Conservation (phyloP, 495 filamentous ascomycete species). For the Tetracladium marchalianum region DNA sequence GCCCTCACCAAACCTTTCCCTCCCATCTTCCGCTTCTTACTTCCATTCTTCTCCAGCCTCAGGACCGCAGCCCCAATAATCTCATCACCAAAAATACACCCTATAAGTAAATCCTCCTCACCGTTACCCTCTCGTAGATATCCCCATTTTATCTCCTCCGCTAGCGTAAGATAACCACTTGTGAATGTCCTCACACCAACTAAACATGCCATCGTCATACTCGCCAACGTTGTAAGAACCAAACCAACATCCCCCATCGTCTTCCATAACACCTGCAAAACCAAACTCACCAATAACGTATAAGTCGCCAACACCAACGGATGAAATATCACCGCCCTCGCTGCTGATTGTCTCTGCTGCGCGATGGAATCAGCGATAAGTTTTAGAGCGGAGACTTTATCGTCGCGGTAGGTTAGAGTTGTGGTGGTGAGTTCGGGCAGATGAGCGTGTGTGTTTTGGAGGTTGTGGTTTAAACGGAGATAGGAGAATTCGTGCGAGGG, state of each 20-base stretch:
- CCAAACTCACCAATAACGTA: slow-evolving; percentile 26
- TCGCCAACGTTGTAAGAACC: slow-evolving; percentile 32
- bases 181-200: slow-evolving; percentile 28
- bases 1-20: slow-evolving; percentile 53
- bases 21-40: slow-evolving; percentile 25
- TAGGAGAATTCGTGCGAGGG: neutral
- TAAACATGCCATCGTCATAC: slow-evolving; percentile 35
- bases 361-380: slow-evolving; percentile 51
- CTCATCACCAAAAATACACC: slow-evolving; percentile 44
- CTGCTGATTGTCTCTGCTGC: slow-evolving; percentile 51
- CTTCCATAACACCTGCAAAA: slow-evolving; percentile 24
- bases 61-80: slow-evolving; percentile 48
- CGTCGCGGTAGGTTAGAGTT: slow-evolving; percentile 19
- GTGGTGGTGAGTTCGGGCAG: slow-evolving; percentile 22
- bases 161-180: slow-evolving; percentile 37
- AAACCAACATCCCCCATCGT: slow-evolving; percentile 20
- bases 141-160: slow-evolving; percentile 41
- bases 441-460: slow-evolving; percentile 34
- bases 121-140: slow-evolving; percentile 33
- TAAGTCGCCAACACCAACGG: slow-evolving; percentile 32
- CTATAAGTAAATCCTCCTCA: slow-evolving; percentile 35
- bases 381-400: slow-evolving; percentile 34
- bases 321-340: slow-evolving; percentile 40
- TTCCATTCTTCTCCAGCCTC: slow-evolving; percentile 20
- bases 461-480: neutral